These are phyloP conservation scores for Alternaria dauci DNA, from an alignment of 2,329 filamentous ascomycete genomes.

Conservation along the genomic window DNA sequence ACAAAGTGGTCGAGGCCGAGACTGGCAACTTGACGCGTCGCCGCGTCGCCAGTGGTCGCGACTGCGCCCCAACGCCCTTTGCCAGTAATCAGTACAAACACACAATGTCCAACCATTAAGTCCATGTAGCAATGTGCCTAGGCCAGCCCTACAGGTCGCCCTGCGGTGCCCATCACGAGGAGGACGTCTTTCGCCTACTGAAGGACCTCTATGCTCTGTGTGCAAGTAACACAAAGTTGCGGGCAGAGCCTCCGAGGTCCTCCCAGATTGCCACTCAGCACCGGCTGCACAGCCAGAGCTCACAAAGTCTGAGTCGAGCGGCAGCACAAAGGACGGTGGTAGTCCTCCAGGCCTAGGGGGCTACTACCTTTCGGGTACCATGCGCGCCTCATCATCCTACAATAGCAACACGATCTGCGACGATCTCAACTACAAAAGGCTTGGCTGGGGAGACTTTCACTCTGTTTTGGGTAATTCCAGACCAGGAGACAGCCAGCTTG, in stretches of 20 bases:
- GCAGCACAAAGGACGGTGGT: neutral
- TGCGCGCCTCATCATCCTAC: constrained; percentile 10
- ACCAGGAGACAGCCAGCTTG: neutral
- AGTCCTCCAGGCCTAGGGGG: constrained; percentile 1
- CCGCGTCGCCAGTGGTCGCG: constrained; percentile 8
- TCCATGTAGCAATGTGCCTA: constrained; percentile 1
- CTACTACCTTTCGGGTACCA: constrained; percentile 10
- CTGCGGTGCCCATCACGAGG: constrained; percentile 13
- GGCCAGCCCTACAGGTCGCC: constrained; percentile 28
- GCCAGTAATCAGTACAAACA: neutral
- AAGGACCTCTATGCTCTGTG: constrained; percentile 1
- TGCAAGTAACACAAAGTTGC: neutral
- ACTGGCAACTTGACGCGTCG: constrained; percentile 23
- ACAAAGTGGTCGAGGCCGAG: constrained; percentile 15
- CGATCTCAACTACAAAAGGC: constrained; percentile 1
- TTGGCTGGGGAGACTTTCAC: constrained; percentile 6
- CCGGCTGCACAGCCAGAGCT: constrained; percentile 1
- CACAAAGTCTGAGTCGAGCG: neutral
- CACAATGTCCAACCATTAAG: neutral
- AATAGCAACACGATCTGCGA: constrained; percentile 8
- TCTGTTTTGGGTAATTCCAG: constrained; percentile 4
- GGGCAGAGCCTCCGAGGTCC: constrained; percentile 5
- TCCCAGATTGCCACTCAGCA: constrained; percentile 7
- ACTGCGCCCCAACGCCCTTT: constrained; percentile 32
- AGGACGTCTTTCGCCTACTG: constrained; percentile 10